A percentile compares a stretch with the other conserved stretches of the same genome.
Conservation (phyloP, 495 filamentous ascomycete species). For the Chlorociboria aeruginascens region DNA sequence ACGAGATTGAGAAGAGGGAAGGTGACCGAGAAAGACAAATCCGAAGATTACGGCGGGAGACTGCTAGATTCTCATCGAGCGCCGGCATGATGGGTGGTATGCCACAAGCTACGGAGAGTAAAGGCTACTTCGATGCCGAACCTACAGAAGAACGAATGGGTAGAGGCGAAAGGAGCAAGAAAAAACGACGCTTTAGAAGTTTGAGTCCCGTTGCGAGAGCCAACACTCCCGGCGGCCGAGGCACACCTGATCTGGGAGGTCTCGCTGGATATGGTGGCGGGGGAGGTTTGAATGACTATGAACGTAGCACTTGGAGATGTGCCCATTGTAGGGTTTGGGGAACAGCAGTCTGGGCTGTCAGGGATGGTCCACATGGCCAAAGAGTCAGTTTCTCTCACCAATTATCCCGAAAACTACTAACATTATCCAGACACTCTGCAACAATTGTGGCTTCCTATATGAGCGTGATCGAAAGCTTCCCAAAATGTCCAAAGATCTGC, state of each 20-base stretch:
- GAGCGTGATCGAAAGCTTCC: conserved; percentile 79
- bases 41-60: conserved; percentile 74
- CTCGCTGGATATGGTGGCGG: conserved; percentile 53
- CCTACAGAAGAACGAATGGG: conserved; percentile 53
- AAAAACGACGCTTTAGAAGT: conserved; percentile 86
- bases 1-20: conserved; percentile 96
- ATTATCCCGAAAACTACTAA: conserved; percentile 7
- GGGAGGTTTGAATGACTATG: conserved; percentile 56
- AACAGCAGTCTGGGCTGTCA: conserved; percentile 81
- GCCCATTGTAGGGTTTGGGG: conserved; percentile 83
- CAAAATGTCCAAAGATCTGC: conserved; percentile 71
- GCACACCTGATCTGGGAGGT: conserved; percentile 58
- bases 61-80: conserved; percentile 79
- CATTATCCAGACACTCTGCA: conserved; percentile 64
- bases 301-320: conserved; percentile 81
- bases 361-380: conserved; percentile 78
- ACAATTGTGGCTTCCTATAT: conserved; percentile 83
- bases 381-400: conserved; percentile 49
- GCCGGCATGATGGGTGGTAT: conserved; percentile 57
- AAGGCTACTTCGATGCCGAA: conserved; percentile 47
- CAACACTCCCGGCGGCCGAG: conserved; percentile 59
- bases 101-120: conserved; percentile 44
- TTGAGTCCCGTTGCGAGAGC: conserved; percentile 60
- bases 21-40: conserved; percentile 89
- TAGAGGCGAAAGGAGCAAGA: conserved; percentile 78